Evolutionary conservation across 345 rosid genomes (phyloP).

Genomic region (Fremontodendron californicum): DNA sequence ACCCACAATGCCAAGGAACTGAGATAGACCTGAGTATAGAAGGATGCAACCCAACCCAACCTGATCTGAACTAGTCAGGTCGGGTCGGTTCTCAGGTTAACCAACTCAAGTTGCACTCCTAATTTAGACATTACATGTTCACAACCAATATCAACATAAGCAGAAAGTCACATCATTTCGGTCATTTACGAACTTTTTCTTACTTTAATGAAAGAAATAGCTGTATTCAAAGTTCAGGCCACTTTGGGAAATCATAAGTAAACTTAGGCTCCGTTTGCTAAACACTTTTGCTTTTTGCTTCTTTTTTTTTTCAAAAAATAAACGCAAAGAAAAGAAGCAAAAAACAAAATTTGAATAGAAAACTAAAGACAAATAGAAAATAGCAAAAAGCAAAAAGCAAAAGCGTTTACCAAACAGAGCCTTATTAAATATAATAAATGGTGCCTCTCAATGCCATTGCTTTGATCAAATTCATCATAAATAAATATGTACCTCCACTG

Average conservation of each 20-base stretch:
- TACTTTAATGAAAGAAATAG: neutral
- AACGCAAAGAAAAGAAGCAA: too few relatives aligned
- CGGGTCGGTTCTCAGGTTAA: neutral
- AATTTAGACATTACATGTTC: neutral
- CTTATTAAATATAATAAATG: conserved; percentile 4
- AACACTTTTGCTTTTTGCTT: too few relatives aligned
- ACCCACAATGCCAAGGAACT: neutral
- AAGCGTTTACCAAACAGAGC: too few relatives aligned
- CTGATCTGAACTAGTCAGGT: neutral
- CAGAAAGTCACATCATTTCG: neutral
- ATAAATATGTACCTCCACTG: conserved; percentile 64
- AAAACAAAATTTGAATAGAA: too few relatives aligned
- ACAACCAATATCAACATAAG: neutral
- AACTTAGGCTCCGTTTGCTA: too few relatives aligned
- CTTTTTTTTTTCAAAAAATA: too few relatives aligned
- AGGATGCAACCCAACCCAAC: neutral
- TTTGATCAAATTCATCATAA: conserved; percentile 12
- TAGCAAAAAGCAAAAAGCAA: too few relatives aligned
- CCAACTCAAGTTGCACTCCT: neutral
- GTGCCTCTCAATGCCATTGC: conserved; percentile 8
- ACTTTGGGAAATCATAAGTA: too few relatives aligned
- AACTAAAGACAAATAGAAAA: too few relatives aligned
- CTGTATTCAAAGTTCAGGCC: too few relatives aligned
- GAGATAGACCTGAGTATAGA: neutral
- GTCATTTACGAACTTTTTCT: neutral